A percentile compares a stretch with the other conserved stretches of the same genome.
These are phyloP conservation scores for Lipomyces sp. DNA, from an alignment of 805 yeast genomes.

Conservation along the genomic window DNA sequence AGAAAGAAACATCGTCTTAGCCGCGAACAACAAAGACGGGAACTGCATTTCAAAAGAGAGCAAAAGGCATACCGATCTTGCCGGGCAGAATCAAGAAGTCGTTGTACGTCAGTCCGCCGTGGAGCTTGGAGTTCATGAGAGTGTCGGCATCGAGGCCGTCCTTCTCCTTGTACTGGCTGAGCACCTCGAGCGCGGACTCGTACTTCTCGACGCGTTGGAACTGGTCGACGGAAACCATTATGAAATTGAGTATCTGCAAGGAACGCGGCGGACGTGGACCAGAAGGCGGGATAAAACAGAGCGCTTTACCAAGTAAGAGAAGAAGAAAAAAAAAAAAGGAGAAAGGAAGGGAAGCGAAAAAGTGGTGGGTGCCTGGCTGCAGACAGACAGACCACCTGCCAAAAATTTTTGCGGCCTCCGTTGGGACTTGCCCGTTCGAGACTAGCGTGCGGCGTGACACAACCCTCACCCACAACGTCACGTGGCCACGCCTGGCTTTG, in stretches of 20 bases:
- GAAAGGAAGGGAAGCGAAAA: not conserved
- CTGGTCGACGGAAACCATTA: conserved; percentile 21
- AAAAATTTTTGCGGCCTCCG: conserved; percentile 2
- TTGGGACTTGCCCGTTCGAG: not conserved
- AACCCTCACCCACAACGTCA: not conserved
- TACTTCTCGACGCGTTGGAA: conserved; percentile 24
- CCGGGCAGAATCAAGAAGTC: conserved; percentile 96
- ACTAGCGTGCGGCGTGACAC: not conserved
- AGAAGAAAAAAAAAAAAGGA: conserved; percentile 4
- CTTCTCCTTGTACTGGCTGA: conserved; percentile 60
- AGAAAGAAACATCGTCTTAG: not conserved
- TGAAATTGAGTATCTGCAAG: not conserved
- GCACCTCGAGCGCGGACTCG: conserved; percentile 56
- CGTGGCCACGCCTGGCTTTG: not conserved
- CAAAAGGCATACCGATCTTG: conserved; percentile 51
- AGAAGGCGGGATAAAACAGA: conserved; percentile 13
- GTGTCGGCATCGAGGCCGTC: conserved; percentile 84
- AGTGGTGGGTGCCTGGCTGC: not conserved
- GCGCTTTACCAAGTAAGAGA: conserved; percentile 19
- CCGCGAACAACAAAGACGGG: not conserved
- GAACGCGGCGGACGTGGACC: no score
- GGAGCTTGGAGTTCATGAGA: conserved; percentile 81
- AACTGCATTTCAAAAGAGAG: not conserved
- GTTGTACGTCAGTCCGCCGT: conserved; percentile 97
- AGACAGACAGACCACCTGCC: no score